Base-by-base conservation (phyloP, 1,139 yeast genomes). In the Suhomyces wounanorum region DNA sequence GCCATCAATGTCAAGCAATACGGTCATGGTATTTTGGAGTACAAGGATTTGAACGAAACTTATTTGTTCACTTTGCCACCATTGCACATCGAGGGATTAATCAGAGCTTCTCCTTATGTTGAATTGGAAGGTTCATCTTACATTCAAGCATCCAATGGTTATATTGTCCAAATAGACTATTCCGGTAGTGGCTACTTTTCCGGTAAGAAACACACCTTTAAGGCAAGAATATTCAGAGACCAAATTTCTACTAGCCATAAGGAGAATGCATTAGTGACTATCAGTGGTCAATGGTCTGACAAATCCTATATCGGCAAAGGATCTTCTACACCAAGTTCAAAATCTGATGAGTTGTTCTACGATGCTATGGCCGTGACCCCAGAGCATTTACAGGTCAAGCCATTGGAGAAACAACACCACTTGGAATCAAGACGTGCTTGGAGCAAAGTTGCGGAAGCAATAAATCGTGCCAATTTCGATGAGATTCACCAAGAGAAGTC, bases 121-220 rank as follows among this genome's bases (percentile, higher is more conserved):
- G 96, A 89, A 68, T 79, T 94, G 56, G 97, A 92, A 65, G 96
- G 96, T 52, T 84, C 84, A 57, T 82, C 96, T 18, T 84, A 75
- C 64, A 89, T 94, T 62, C 96, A 89, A 69, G 78, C 91, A 37
- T 84, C 96, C 7, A 78, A 82, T 47, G 98, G 98, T 9, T 87
- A 83, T 69, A 69, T 79, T 56, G 82, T 95, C 18, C 79, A 81
- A 23, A 75, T 94, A 57, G 97, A 89, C 61, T 94, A 82, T 70
- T 78, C 89, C 42, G 99, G 99, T 36, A 84, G 94, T 68, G 99
- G 99, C 26, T 94, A 91, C 75, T 89, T 94, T 65, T 81, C 91
- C n/a, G 99, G 99, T 58, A 92, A 91, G 77, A 92, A 91, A 75
- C 92, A 94, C 72, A 73, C 92, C 9, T 91, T 87, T 75, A 92